These are phyloP conservation scores for Hypsizygus marmoreus DNA, from an alignment of 768 basidiomycete species.

Conservation along the genomic window DNA sequence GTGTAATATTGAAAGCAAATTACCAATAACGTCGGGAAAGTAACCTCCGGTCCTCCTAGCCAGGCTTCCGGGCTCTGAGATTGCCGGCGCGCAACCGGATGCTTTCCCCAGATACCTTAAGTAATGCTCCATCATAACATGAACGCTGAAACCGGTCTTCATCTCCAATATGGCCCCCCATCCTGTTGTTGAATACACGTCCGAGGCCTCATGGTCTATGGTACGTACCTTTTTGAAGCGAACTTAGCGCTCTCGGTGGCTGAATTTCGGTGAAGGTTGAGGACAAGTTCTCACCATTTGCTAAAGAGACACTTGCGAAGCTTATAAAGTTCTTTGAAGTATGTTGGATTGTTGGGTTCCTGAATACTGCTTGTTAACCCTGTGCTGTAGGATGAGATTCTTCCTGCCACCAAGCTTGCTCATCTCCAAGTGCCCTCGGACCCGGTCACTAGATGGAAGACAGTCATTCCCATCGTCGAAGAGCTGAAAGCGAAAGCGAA, in stretches of 20 bases:
- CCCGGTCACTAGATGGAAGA: conserved; percentile 78
- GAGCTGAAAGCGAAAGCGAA: conserved; percentile 89
- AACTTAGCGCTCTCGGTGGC: background rate
- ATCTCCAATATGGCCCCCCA: conserved; percentile 56
- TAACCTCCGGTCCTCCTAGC: no score
- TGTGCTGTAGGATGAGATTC: conserved; percentile 75
- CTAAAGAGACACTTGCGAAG: conserved; percentile 82
- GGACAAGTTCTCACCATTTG: conserved; percentile 90
- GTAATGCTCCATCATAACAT: conserved; percentile 1
- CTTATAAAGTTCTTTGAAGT: conserved; percentile 87
- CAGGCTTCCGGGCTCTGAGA: no score
- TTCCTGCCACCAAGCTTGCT: conserved; percentile 76
- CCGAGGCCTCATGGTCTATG: conserved; percentile 86
- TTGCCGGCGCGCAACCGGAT: conserved; percentile 15
- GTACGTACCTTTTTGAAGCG: conserved; percentile 40
- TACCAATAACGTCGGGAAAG: no score
- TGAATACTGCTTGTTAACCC: no score
- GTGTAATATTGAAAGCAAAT: no score
- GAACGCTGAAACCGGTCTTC: conserved; percentile 1
- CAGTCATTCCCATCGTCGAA: conserved; percentile 76
- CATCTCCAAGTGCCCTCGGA: conserved; percentile 82
- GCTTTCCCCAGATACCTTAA: conserved; percentile 2
- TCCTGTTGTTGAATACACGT: conserved; percentile 76
- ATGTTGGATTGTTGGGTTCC: conserved; percentile 21
- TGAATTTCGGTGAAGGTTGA: conserved; percentile 57